These are phyloP conservation scores for Letharia lupina DNA, from an alignment of 495 filamentous ascomycete genomes.

Conservation along the genomic window DNA sequence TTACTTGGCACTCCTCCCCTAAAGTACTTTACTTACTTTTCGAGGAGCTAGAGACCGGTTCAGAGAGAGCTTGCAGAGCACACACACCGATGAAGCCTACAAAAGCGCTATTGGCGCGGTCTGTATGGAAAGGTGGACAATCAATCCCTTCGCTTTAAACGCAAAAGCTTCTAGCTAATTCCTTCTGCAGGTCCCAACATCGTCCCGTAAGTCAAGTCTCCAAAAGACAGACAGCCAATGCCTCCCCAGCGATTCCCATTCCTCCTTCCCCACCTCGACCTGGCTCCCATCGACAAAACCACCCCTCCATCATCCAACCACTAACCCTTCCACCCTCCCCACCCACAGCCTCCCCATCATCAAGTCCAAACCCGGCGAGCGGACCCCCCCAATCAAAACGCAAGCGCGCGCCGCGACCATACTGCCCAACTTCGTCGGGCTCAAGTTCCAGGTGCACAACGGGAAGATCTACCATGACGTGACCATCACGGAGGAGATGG, in stretches of 20 bases:
- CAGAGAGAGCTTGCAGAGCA: background rate
- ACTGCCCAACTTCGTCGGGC: conserved; percentile 88
- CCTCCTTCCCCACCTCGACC: background rate
- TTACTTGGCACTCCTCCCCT: background rate
- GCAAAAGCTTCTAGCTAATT: conserved; percentile 21
- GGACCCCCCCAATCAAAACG: conserved; percentile 68
- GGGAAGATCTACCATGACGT: conserved; percentile 90
- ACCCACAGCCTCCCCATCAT: conserved; percentile 37
- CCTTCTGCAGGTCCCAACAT: conserved; percentile 41
- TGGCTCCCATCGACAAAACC: background rate
- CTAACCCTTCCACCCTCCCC: background rate
- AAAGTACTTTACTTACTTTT: background rate
- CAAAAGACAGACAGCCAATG: background rate
- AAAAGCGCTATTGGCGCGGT: conserved; percentile 52
- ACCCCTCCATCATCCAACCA: background rate
- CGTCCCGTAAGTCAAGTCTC: conserved; percentile 40
- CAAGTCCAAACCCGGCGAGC: conserved; percentile 50
- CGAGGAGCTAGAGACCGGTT: background rate
- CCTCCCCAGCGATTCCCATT: background rate
- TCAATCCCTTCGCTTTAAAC: conserved; percentile 3
- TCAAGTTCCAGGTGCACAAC: conserved; percentile 90
- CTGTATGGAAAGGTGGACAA: conserved; percentile 62
- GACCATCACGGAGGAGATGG: conserved; percentile 92
- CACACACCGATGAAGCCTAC: conserved; percentile 49
- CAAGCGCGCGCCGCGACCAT: conserved; percentile 88